A percentile compares a stretch with the other conserved stretches of the same genome.
Conservation (phyloP, 2,329 filamentous ascomycete genomes). For the Neurospora crassa region DNA sequence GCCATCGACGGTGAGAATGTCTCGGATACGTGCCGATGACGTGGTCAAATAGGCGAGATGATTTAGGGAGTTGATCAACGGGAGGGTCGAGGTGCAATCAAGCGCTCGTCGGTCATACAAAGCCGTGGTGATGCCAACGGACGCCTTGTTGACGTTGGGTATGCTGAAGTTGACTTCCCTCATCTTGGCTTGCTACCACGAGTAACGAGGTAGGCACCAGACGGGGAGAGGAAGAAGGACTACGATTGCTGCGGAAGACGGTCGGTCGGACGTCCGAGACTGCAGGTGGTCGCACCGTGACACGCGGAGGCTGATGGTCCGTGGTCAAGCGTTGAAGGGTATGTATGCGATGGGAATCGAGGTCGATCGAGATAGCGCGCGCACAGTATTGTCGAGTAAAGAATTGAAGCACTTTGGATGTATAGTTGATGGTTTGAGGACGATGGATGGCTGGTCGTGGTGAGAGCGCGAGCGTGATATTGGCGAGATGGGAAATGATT, state of each 20-base stretch:
- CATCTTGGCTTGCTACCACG: slow-evolving; percentile 53
- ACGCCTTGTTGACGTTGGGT: slow-evolving; percentile 98
- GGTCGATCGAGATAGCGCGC: background rate
- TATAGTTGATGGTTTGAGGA: background rate
- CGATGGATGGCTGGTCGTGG: background rate
- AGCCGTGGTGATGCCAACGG: slow-evolving; percentile 87
- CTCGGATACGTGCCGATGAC: slow-evolving; percentile 91
- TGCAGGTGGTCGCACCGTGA: background rate
- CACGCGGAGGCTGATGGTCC: background rate
- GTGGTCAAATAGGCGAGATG: slow-evolving; percentile 98
- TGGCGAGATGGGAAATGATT: background rate
- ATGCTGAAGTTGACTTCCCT: slow-evolving; percentile 99
- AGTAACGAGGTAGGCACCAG: slow-evolving; percentile 19
- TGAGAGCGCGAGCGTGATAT: slow-evolving; percentile 1
- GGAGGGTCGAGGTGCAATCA: slow-evolving; percentile 95
- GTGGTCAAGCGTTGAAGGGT: background rate
- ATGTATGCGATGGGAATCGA: background rate
- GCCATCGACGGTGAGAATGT: slow-evolving; percentile 97
- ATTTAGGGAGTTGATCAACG: slow-evolving; percentile 97
- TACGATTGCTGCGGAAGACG: background rate
- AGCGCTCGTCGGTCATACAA: slow-evolving; percentile 95
- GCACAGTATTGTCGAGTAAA: background rate
- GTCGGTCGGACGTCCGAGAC: slow-evolving; percentile 1
- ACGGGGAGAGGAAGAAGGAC: slow-evolving; percentile 10
- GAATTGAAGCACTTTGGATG: background rate